These are phyloP conservation scores for Saururus chinensis DNA, from an alignment of 164 flowering plant genomes.

Conservation along the genomic window DNA sequence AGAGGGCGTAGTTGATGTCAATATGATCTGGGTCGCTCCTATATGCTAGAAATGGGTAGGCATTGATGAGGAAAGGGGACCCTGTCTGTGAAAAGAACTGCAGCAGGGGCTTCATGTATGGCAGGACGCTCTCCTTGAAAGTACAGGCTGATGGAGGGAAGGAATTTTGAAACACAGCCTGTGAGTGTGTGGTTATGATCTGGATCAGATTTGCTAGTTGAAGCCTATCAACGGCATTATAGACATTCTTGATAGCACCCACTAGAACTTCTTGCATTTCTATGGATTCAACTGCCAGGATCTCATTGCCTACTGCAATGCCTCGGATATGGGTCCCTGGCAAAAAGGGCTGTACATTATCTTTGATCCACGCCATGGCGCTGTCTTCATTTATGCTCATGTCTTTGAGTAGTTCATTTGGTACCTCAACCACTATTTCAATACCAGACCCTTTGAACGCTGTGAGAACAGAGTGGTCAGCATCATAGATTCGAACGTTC, in stretches of 20 bases:
- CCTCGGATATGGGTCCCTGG: constrained; percentile 57
- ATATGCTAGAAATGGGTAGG: constrained; percentile 81
- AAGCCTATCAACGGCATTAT: constrained; percentile 37
- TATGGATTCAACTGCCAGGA: constrained; percentile 37
- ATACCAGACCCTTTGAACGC: constrained; percentile 66
- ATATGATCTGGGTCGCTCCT: constrained; percentile 53
- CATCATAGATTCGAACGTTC: constrained; percentile 70
- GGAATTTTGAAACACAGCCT: constrained; percentile 57
- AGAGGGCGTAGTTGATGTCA: constrained; percentile 62
- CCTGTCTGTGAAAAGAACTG: constrained; percentile 51
- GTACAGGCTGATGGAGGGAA: constrained; percentile 69
- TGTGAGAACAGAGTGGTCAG: constrained; percentile 46
- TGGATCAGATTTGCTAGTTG: constrained; percentile 24
- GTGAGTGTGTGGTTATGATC: constrained; percentile 64
- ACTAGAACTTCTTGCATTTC: constrained; percentile 51
- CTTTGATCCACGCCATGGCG: constrained; percentile 64
- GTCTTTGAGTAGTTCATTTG: constrained; percentile 50
- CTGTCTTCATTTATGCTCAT: constrained; percentile 51
- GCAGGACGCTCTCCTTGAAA: constrained; percentile 41
- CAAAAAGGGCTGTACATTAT: constrained; percentile 52
- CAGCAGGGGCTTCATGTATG: constrained; percentile 60
- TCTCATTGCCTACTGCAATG: constrained; percentile 21
- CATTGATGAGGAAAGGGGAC: constrained; percentile 70
- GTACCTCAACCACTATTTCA: constrained; percentile 54
- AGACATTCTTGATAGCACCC: constrained; percentile 63